Evolutionary conservation across 73 alveolate species (phyloP), one percentile per base, ranked within the genome.

Genomic region (Paramecium sexaurelia): DNA sequence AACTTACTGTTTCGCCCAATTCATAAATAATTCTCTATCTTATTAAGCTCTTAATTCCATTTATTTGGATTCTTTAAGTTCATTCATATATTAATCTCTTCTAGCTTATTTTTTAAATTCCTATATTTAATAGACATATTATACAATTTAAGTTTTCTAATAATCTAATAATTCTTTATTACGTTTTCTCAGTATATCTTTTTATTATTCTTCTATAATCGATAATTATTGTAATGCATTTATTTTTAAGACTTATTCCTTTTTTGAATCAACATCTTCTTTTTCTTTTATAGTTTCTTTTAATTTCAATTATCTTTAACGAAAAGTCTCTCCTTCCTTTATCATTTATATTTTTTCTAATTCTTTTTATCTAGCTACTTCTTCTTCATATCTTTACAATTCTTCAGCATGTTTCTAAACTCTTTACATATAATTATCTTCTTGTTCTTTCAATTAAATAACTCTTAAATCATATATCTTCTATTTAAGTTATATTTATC

Each of bases 381-480:
- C 90, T 19, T 78, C 90, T 45, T 78, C 90, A 13, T 78, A 24
- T 33, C 55, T 78, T 29, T 22, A 36, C 17, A 29, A 24, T 11
- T 78, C 90, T 26, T 78, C 90, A 5, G 43, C 43, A 39, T 22
- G 61, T 15, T 43, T 78, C 10, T 78, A 19, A 40, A 78, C 55
- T 78, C 29, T 43, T 78, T 40, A 5, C 43, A 78, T 39, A 43
- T 78, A 78, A 43, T 78, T 40, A 19, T 78, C 90, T 43, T 78
- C 68, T 55, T 78, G n/a, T 78, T 78, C 33, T 45, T 78, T 22
- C n/a, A 41, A 36, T 78, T 78, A 43, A 3, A 24, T 5, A 13
- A 78, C 45, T 20, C 90, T 39, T 17, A 78, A 41, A 78, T 78
- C 90, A 78, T 78, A 78, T 24, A 78, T 78, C 71, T 41, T 37